phyloP scores from a whole-genome alignment of 2,329 filamentous ascomycete species.

The Penicillium sp. region DNA sequence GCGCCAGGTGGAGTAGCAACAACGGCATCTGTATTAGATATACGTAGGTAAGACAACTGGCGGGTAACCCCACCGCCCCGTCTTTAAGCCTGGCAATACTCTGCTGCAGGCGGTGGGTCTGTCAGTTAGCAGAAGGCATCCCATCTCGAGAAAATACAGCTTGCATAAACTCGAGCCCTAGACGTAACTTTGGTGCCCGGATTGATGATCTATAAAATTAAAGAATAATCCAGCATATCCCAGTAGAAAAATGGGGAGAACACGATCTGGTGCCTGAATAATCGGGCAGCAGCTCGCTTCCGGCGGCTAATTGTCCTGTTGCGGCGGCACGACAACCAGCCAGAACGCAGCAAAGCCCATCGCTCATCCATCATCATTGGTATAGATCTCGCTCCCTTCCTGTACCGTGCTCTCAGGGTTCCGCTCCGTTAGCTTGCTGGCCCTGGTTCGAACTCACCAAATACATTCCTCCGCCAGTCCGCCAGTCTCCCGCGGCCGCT shows the following conservation, averaged over 20 bases:
- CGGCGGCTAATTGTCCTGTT: constrained; percentile 40
- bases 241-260: not conserved
- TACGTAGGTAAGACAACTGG: not conserved
- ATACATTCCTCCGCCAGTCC: constrained; percentile 9
- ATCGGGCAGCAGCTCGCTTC: constrained; percentile 35
- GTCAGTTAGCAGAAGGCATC: not conserved
- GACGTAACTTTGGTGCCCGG: not conserved
- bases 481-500: constrained; percentile 9
- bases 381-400: constrained; percentile 18
- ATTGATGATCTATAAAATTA: not conserved
- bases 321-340: constrained; percentile 41
- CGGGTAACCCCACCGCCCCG: not conserved
- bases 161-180: not conserved
- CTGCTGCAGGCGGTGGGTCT: not conserved
- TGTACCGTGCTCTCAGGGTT: constrained; percentile 14
- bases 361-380: constrained; percentile 30
- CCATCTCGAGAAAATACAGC: not conserved
- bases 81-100: not conserved
- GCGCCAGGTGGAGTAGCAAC: not conserved
- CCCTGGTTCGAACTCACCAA: constrained; percentile 5
- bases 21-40: not conserved
- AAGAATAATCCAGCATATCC: not conserved
- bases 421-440: constrained; percentile 8
- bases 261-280: constrained; percentile 10
- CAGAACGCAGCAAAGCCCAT: constrained; percentile 38